These are phyloP conservation scores for Ogataea paraovalis DNA, from an alignment of 805 yeast species.

Conservation along the genomic window DNA sequence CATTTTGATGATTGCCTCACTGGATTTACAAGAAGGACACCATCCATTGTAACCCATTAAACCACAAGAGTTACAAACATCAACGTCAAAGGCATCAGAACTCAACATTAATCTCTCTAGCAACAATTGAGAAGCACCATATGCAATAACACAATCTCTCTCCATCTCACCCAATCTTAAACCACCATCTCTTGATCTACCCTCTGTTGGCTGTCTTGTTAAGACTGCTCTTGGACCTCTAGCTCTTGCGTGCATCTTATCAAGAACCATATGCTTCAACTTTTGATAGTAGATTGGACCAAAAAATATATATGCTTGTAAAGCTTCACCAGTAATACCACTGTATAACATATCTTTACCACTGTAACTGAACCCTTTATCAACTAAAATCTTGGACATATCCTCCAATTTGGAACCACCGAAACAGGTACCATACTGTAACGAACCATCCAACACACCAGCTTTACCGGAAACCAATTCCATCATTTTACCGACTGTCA, in stretches of 20 bases:
- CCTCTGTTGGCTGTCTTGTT: conserved; percentile 98
- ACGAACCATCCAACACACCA: conserved; percentile 86
- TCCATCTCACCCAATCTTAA: conserved; percentile 99
- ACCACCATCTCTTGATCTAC: conserved; percentile 99
- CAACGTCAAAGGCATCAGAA: conserved; percentile 97
- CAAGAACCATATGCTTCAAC: conserved; percentile 97
- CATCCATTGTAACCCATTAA: conserved; percentile 96
- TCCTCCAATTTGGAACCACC: conserved; percentile 97
- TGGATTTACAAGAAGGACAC: conserved; percentile 94
- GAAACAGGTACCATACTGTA: conserved; percentile 97
- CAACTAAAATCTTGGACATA: conserved; percentile 86
- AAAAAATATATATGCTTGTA: conserved; percentile 96
- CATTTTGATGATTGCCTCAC: conserved; percentile 85
- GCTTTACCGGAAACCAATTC: conserved; percentile 96
- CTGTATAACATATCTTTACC: conserved; percentile 98
- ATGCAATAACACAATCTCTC: conserved; percentile 98
- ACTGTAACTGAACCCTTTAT: conserved; percentile 88
- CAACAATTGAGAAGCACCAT: conserved; percentile 94
- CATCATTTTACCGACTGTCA: conserved; percentile 99
- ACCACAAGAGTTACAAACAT: conserved; percentile 90
- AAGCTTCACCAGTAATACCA: conserved; percentile 95
- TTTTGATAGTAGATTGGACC: conserved; percentile 98
- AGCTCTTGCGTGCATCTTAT: conserved; percentile 99
- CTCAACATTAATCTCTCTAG: conserved; percentile 93
- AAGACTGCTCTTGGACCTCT: conserved; percentile 98